Percentiles rank a stretch among this genome's conserved stretches.
phyloP scores from a whole-genome alignment of 2,329 filamentous ascomycete species.

The Erysiphe neolycopersici region DNA sequence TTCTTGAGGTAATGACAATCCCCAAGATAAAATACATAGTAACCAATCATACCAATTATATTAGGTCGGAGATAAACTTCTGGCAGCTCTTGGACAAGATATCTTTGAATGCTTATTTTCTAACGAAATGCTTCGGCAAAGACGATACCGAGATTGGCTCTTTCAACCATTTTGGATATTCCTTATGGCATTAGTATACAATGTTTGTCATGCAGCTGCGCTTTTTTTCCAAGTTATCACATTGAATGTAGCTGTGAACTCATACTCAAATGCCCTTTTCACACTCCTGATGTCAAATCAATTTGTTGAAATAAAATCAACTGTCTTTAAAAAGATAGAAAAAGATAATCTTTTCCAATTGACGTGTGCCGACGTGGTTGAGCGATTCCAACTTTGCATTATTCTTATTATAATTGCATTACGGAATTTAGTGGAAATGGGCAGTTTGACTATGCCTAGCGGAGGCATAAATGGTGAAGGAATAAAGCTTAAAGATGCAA shows the following conservation, averaged over 20 bases:
- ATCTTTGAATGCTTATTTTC: conserved; percentile 91
- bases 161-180: conserved; percentile 81
- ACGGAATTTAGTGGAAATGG: conserved; percentile 87
- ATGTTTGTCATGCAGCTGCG: conserved; percentile 60
- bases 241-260: conserved; percentile 92
- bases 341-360: conserved; percentile 95
- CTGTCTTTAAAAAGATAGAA: conserved; percentile 95
- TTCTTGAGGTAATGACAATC: conserved; percentile 38
- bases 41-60: conserved; percentile 22
- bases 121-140: conserved; percentile 68
- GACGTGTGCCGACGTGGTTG: conserved; percentile 87
- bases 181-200: conserved; percentile 60
- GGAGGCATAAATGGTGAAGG: conserved; percentile 14
- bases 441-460: conserved; percentile 38
- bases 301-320: conserved; percentile 96
- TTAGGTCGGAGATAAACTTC: conserved; percentile 68
- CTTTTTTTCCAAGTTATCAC: conserved; percentile 97
- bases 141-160: conserved; percentile 68
- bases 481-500: conserved; percentile 22
- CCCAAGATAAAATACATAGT: no score
- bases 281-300: conserved; percentile 89
- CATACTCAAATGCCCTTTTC: conserved; percentile 84
- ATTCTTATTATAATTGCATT: conserved; percentile 93
- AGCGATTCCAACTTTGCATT: conserved; percentile 90
- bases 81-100: conserved; percentile 82